Evolutionary conservation across 1,139 yeast genomes (phyloP).

Genomic region (Kurtzmaniella natalensis): DNA sequence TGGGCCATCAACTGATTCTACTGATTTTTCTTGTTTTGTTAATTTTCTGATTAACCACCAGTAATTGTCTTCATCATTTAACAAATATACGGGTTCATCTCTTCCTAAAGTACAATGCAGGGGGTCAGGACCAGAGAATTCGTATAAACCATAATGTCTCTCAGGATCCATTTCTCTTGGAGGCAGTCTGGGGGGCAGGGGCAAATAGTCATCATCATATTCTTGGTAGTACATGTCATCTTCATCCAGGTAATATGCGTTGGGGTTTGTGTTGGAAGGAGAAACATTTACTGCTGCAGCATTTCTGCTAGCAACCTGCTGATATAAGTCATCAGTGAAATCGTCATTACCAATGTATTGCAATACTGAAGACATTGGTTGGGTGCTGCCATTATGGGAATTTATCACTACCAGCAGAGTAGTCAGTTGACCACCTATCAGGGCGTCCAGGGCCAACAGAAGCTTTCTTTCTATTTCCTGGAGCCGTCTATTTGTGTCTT

Average conservation of each 20-base stretch:
- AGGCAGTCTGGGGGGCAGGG: constrained; percentile 74
- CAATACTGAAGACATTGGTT: background rate
- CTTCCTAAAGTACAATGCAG: constrained; percentile 79
- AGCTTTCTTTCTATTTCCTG: constrained; percentile 2
- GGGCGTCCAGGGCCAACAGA: constrained; percentile 2
- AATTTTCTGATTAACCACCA: constrained; percentile 92
- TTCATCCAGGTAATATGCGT: constrained; percentile 1
- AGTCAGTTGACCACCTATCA: constrained; percentile 1
- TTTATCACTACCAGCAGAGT: constrained; percentile 2
- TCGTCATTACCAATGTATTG: constrained; percentile 5
- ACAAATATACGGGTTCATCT: constrained; percentile 77
- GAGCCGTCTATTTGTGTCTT: constrained; percentile 2
- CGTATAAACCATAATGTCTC: constrained; percentile 79
- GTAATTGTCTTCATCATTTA: constrained; percentile 88
- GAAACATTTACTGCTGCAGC: no score
- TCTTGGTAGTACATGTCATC: constrained; percentile 10
- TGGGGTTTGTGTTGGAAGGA: background rate
- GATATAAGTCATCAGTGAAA: constrained; percentile 9
- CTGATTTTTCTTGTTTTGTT: constrained; percentile 30
- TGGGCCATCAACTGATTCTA: constrained; percentile 25
- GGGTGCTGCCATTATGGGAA: background rate
- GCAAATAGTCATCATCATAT: constrained; percentile 29
- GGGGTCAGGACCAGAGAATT: constrained; percentile 89
- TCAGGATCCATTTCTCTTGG: constrained; percentile 82
- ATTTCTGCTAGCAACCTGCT: constrained; percentile 1